These are phyloP conservation scores for Triticum monococcum DNA, from an alignment of 176 grass and related monocot species.

Conservation along the genomic window DNA sequence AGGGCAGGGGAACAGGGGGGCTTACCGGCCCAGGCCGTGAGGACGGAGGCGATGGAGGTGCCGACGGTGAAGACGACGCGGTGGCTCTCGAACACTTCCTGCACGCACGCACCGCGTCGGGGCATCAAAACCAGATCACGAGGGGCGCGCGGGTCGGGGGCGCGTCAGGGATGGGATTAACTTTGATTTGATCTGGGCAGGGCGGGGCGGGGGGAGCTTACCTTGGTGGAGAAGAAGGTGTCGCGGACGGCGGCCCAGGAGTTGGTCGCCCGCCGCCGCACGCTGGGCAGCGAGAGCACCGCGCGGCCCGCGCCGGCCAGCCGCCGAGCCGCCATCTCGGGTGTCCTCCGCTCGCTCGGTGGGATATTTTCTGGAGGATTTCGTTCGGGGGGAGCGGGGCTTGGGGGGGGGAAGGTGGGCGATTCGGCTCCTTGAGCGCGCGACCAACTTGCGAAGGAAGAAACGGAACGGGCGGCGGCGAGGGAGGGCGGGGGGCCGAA, in stretches of 20 bases:
- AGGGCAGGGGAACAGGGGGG: neutral
- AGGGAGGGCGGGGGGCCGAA: neutral
- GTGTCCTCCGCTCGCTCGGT: neutral
- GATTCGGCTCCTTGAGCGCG: neutral
- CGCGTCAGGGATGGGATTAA: neutral
- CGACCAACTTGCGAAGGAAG: constrained; percentile 1
- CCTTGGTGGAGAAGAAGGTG: constrained; percentile 92
- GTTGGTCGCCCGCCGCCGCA: constrained; percentile 65
- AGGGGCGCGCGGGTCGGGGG: no score
- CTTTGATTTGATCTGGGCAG: neutral
- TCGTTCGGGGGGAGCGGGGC: neutral
- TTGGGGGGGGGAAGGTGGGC: neutral
- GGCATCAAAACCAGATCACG: neutral
- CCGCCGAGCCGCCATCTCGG: constrained; percentile 63
- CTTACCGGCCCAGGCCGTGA: constrained; percentile 87
- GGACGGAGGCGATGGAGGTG: constrained; percentile 81
- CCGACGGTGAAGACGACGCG: constrained; percentile 86
- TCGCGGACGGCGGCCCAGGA: constrained; percentile 72
- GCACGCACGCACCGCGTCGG: no score
- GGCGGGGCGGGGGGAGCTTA: neutral
- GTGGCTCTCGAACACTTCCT: constrained; percentile 87
- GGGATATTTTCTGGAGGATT: neutral
- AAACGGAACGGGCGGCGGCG: neutral
- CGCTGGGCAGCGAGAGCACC: constrained; percentile 37
- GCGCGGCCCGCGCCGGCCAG: constrained; percentile 44